phyloP scores from a whole-genome alignment of 371 early-diverging fungal species.

The Rhizopus arrhizus region DNA sequence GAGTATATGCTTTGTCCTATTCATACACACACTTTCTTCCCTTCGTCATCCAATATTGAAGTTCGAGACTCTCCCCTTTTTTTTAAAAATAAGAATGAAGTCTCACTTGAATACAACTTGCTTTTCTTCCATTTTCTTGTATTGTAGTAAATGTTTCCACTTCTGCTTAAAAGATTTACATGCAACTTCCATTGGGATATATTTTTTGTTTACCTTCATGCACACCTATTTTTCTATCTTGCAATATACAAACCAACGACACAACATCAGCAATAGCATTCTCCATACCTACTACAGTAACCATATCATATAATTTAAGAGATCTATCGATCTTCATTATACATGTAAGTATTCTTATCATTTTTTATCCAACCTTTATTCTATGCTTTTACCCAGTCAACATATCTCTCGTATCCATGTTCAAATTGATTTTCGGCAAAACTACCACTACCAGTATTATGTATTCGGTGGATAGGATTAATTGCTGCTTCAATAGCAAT shows the following conservation, averaged over 20 bases:
- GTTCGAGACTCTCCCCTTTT: not conserved
- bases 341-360: not conserved
- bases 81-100: constrained; percentile 23
- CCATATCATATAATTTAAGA: constrained; percentile 30
- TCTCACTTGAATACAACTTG: constrained; percentile 45
- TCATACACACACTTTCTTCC: no score
- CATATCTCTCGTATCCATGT: constrained; percentile 48
- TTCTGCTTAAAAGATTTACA: constrained; percentile 11
- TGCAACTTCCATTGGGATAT: no score
- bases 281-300: constrained; percentile 49
- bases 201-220: constrained; percentile 39
- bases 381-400: constrained; percentile 39
- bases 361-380: not conserved
- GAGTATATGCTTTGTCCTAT: no score
- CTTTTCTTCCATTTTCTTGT: constrained; percentile 25
- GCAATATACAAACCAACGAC: constrained; percentile 40
- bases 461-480: constrained; percentile 32
- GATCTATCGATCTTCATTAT: constrained; percentile 34
- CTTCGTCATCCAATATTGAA: no score
- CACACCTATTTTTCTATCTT: constrained; percentile 40
- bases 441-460: constrained; percentile 1
- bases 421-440: constrained; percentile 12
- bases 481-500: constrained; percentile 45
- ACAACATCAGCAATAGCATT: constrained; percentile 44
- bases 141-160: constrained; percentile 44